Percentiles rank a stretch among this genome's conserved stretches.
phyloP scores from a whole-genome alignment of 352 stramenopile species.

The Phytophthora brassicae region DNA sequence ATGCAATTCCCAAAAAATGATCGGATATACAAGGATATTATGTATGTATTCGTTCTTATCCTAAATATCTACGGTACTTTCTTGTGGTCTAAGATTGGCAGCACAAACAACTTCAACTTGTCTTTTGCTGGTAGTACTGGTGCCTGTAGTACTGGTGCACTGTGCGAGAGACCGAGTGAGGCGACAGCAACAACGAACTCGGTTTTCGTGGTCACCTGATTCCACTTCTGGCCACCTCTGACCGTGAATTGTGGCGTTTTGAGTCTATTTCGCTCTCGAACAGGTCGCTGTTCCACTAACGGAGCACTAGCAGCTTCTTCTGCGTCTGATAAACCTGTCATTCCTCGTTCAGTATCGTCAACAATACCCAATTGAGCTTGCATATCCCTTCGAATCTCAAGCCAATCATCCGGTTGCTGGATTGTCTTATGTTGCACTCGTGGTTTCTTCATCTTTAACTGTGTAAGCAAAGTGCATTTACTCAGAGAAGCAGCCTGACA shows the following conservation, averaged over 20 bases:
- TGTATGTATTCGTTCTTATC: not conserved
- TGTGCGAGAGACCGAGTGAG: slow-evolving; percentile 3
- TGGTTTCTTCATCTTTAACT: slow-evolving; percentile 18
- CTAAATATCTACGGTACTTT: not conserved
- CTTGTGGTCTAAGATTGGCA: slow-evolving; percentile 28
- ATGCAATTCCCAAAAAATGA: too few relatives aligned
- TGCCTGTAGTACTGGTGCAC: not conserved
- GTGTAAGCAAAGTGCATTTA: slow-evolving; percentile 8
- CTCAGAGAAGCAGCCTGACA: not conserved
- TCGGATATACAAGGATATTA: not conserved
- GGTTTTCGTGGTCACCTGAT: slow-evolving; percentile 50
- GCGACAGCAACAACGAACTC: slow-evolving; percentile 38
- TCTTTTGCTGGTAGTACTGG: not conserved
- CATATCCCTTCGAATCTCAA: slow-evolving; percentile 36
- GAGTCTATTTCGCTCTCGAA: not conserved
- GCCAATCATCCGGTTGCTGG: slow-evolving; percentile 33
- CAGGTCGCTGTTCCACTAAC: not conserved
- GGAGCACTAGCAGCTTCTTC: not conserved
- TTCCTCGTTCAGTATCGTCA: not conserved
- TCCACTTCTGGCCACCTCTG: slow-evolving; percentile 24
- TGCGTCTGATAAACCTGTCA: not conserved
- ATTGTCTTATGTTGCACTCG: slow-evolving; percentile 1
- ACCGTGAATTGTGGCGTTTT: slow-evolving; percentile 2
- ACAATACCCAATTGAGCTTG: slow-evolving; percentile 34
- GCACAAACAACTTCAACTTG: slow-evolving; percentile 23